Evolutionary conservation across 805 yeast species (phyloP), one percentile per base, ranked within the genome.

Genomic region (Sugiyamaella mastotermitis): DNA sequence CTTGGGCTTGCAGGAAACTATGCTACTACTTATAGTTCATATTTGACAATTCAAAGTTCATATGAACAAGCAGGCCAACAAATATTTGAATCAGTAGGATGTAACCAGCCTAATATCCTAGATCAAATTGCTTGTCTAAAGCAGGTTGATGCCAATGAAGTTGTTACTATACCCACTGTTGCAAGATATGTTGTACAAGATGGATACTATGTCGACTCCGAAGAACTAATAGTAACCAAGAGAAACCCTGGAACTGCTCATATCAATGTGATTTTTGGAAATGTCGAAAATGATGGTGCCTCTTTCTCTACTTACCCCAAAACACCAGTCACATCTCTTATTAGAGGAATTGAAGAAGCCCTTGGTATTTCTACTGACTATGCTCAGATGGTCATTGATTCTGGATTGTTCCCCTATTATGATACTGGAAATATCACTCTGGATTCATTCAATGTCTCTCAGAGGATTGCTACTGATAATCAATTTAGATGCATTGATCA

Each of bases 341-440:
- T 17, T 13, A 27, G 17, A 11, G 5, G 9, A 13, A 10, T 27
- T 27, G 30, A 27, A 10, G 17, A 27, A 27, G 7, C 14, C 7
- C 30, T 27, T 10, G 10, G 30, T 13, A 11, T 27, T 10, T 11
- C 9, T 27, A 27, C 17, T 10, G 9, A 14, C 8, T 27, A 11
- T 17, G 14, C 30, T 10, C 7, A 27, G 7, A 6, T 7, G 9
- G 14, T 27, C 14, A 13, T 27, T 7, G 14, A 10, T 10, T 11
- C 17, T 27, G 30, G 30, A 11, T 10, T 27, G 14, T 27, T 27
- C 30, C 30, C 30, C 15, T n/a, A n/a, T n/a, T n/a, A n/a, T n/a
- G 17, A 13, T 6, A 14, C 30, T 13, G 30, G 30, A 13, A 27
- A 10, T 10, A 27, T 6, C 15, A 27, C 14, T 27, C 17, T 17